Conservation (phyloP, 169 alveolate genomes). For the Theileria parva region DNA sequence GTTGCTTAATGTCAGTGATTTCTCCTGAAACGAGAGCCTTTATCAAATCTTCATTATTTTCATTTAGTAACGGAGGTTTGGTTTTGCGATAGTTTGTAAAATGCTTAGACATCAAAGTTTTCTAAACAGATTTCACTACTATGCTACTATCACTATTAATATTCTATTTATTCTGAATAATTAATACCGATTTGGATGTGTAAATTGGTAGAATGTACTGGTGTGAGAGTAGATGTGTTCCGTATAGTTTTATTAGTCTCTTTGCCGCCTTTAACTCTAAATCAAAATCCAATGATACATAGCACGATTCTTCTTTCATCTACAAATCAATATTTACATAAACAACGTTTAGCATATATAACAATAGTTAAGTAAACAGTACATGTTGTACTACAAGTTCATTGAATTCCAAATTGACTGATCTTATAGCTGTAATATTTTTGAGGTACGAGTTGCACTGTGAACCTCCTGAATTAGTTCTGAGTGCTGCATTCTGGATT, state of each 20-base stretch:
- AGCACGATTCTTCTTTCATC: constrained; percentile 68
- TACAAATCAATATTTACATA: not conserved
- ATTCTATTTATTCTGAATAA: not conserved
- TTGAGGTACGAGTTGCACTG: constrained; percentile 78
- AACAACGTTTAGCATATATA: not conserved
- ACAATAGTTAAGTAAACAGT: not conserved
- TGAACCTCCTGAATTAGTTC: constrained; percentile 77
- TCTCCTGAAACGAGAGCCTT: constrained; percentile 29
- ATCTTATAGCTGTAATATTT: constrained; percentile 73
- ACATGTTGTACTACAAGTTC: constrained; percentile 82
- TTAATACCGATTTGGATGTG: constrained; percentile 23
- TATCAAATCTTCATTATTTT: constrained; percentile 8
- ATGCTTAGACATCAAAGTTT: constrained; percentile 30
- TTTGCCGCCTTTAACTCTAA: constrained; percentile 56
- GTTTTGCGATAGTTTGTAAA: constrained; percentile 39
- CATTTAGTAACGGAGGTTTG: constrained; percentile 49
- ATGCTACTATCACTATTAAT: not conserved
- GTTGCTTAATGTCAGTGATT: not conserved
- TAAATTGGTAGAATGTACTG: constrained; percentile 49
- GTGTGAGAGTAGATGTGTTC: constrained; percentile 21
- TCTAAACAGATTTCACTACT: constrained; percentile 10
- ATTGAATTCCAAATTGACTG: constrained; percentile 79
- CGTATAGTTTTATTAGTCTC: constrained; percentile 22
- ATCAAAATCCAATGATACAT: constrained; percentile 61
- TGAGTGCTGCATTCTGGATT: constrained; percentile 78